These are phyloP conservation scores for Diddensiella caesifluorescens DNA, from an alignment of 805 yeast genomes.

Conservation along the genomic window DNA sequence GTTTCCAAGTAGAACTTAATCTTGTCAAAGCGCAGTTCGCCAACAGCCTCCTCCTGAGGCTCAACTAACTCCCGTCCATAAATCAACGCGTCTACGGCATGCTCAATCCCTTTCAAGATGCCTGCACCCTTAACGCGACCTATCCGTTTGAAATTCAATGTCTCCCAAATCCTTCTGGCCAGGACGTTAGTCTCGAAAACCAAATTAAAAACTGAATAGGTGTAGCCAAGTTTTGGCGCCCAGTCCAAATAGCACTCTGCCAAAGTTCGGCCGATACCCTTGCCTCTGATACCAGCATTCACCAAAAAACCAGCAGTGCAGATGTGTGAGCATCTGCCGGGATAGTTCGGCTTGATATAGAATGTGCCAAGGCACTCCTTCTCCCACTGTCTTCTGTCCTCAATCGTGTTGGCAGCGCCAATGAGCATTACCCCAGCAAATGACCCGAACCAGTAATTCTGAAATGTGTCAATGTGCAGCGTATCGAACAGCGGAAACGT, in stretches of 20 bases:
- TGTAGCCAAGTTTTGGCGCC: slow-evolving; percentile 87
- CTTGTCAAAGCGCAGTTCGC: slow-evolving; percentile 57
- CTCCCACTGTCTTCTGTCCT: slow-evolving; percentile 73
- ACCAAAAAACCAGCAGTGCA: slow-evolving; percentile 86
- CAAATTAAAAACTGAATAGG: slow-evolving; percentile 74
- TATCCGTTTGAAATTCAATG: slow-evolving; percentile 66
- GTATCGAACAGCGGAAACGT: slow-evolving; percentile 83
- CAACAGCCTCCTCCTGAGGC: slow-evolving; percentile 41
- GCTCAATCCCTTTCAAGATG: slow-evolving; percentile 73
- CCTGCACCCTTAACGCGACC: slow-evolving; percentile 88
- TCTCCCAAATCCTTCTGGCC: slow-evolving; percentile 72
- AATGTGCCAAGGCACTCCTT: slow-evolving; percentile 88
- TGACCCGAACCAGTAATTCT: slow-evolving; percentile 80
- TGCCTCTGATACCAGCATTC: slow-evolving; percentile 86
- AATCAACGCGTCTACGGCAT: slow-evolving; percentile 80
- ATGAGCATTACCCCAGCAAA: slow-evolving; percentile 72
- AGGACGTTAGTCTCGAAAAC: slow-evolving; percentile 86
- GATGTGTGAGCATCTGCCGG: slow-evolving; percentile 91
- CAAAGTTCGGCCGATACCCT: slow-evolving; percentile 83
- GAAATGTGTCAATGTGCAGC: slow-evolving; percentile 68
- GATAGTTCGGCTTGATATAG: slow-evolving; percentile 79
- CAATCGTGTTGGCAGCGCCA: slow-evolving; percentile 60
- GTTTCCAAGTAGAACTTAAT: slow-evolving; percentile 73
- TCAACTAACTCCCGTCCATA: slow-evolving; percentile 76
- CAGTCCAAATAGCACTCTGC: slow-evolving; percentile 82